Conservation (phyloP, 352 stramenopile species). For the Globisporangium uncinulatum region DNA sequence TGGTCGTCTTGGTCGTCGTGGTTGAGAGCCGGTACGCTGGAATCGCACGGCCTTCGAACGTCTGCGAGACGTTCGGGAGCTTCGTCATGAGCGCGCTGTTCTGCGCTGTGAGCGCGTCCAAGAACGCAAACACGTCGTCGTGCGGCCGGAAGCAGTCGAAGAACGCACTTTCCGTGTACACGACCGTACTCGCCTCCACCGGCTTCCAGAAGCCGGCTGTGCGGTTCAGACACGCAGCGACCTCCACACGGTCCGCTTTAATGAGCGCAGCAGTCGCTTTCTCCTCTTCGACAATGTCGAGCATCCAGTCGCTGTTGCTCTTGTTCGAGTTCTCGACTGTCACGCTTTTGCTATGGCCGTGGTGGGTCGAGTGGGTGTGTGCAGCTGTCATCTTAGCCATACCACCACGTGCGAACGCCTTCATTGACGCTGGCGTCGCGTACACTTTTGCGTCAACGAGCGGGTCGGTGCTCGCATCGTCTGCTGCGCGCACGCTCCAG, state of each 20-base stretch:
- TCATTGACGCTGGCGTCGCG: conserved; percentile 7
- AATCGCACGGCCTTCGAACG: conserved; percentile 47
- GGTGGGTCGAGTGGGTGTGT: conserved; percentile 2
- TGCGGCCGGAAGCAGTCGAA: conserved; percentile 70
- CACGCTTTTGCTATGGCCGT: background rate
- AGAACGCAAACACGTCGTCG: conserved; percentile 58
- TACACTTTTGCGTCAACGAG: conserved; percentile 9
- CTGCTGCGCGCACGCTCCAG: conserved; percentile 5
- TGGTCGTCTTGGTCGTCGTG: conserved; percentile 1
- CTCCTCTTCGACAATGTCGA: conserved; percentile 3
- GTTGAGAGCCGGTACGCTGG: conserved; percentile 61
- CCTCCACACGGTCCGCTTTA: conserved; percentile 34
- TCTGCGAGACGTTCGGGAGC: conserved; percentile 40
- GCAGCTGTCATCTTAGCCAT: background rate
- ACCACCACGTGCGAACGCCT: background rate
- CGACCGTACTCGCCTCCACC: background rate
- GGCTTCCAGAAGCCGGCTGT: conserved; percentile 38
- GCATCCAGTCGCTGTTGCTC: conserved; percentile 2
- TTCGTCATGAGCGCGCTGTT: conserved; percentile 49
- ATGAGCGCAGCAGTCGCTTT: conserved; percentile 4
- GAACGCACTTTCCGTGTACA: conserved; percentile 45
- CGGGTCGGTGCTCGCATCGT: background rate
- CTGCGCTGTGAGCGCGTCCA: conserved; percentile 37
- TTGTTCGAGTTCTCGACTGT: conserved; percentile 1
- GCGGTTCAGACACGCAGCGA: conserved; percentile 33